Conservation (phyloP, 352 stramenopile species). For the Globisporangium lucens region DNA sequence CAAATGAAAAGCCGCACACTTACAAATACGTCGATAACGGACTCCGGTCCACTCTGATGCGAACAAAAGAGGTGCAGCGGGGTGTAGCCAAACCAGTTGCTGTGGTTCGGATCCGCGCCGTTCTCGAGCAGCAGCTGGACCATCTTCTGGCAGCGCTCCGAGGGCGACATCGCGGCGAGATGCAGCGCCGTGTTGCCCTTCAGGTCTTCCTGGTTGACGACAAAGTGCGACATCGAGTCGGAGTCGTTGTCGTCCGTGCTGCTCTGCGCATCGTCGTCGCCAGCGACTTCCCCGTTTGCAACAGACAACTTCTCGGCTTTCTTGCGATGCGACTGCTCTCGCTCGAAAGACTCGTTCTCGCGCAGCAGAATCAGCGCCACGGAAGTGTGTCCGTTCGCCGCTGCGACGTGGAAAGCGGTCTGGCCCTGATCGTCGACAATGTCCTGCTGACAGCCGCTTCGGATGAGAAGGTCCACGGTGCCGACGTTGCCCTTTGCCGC, state of each 20-base stretch:
- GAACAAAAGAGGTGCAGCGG: conserved; percentile 83
- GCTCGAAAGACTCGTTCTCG: conserved; percentile 42
- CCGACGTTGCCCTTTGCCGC: conserved; percentile 65
- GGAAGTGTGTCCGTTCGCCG: conserved; percentile 72
- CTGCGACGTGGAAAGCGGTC: conserved; percentile 76
- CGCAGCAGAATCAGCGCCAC: conserved; percentile 75
- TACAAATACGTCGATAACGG: conserved; percentile 81
- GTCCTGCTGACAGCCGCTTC: conserved; percentile 63
- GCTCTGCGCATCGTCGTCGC: conserved; percentile 16
- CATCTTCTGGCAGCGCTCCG: conserved; percentile 79
- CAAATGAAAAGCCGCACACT: conserved; percentile 20
- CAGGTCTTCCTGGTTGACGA: conserved; percentile 80
- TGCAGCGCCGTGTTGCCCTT: conserved; percentile 85
- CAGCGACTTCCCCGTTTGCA: conserved; percentile 9
- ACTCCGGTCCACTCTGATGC: conserved; percentile 65
- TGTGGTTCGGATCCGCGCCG: conserved; percentile 63
- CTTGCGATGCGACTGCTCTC: conserved; percentile 7
- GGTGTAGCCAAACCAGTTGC: conserved; percentile 88
- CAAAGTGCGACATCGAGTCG: conserved; percentile 34
- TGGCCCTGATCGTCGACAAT: conserved; percentile 83
- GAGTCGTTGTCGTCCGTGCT: conserved; percentile 12
- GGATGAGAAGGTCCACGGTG: conserved; percentile 74
- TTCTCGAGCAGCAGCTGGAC: conserved; percentile 80
- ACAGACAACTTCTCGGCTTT: conserved; percentile 14
- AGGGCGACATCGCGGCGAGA: conserved; percentile 79